These are phyloP conservation scores for Ceratocystis variospora DNA, from an alignment of 2,329 filamentous ascomycete genomes.

Conservation along the genomic window DNA sequence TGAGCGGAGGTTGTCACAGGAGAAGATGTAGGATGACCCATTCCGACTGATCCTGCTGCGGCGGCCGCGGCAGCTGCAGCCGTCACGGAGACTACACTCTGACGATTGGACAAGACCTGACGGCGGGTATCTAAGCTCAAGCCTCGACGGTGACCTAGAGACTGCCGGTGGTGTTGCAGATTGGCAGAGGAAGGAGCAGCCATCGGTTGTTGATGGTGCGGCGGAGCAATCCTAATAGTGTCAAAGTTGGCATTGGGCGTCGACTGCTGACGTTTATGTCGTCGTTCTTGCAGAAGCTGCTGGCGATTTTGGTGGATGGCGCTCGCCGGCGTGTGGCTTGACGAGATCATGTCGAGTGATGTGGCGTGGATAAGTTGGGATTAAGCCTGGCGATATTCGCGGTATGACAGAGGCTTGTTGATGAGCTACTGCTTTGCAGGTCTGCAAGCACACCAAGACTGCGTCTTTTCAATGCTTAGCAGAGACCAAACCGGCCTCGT, in stretches of 20 bases:
- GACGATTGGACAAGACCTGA: conserved; percentile 27
- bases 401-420: background rate
- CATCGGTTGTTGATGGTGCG: conserved; percentile 29
- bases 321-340: conserved; percentile 15
- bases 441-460: background rate
- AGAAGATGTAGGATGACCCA: conserved; percentile 29
- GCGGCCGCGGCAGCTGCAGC: conserved; percentile 26
- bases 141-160: conserved; percentile 56
- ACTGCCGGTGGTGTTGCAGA: conserved; percentile 13
- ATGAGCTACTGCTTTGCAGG: background rate
- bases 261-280: conserved; percentile 75
- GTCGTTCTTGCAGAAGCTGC: conserved; percentile 26
- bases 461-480: background rate
- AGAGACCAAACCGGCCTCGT: background rate
- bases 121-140: conserved; percentile 67
- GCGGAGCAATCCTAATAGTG: conserved; percentile 48
- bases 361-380: background rate
- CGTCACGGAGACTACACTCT: conserved; percentile 5
- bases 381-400: background rate
- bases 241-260: conserved; percentile 62
- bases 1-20: conserved; percentile 20
- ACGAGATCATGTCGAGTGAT: conserved; percentile 12
- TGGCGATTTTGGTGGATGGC: conserved; percentile 16
- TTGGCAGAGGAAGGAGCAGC: conserved; percentile 10
- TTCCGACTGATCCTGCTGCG: conserved; percentile 22